Conservation (phyloP, 139 green algal species). For the Tetradesmus lagerheimii region DNA sequence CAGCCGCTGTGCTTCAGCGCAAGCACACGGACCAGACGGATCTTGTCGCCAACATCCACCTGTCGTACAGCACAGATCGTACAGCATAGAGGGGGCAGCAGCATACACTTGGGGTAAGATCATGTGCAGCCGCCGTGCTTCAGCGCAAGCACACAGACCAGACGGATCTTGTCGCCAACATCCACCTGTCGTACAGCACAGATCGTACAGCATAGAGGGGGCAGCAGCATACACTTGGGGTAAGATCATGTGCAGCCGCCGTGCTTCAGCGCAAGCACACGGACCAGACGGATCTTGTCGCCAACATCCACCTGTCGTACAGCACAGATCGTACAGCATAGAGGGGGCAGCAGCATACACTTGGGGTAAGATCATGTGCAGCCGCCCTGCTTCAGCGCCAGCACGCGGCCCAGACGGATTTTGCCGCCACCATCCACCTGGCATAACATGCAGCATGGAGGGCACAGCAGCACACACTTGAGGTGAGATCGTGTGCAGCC, state of each 20-base stretch:
- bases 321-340: background rate
- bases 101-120: too few species aligned
- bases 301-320: conserved; percentile 74
- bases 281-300: conserved; percentile 86
- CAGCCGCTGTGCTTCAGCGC: conserved; percentile 77
- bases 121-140: conserved; percentile 70
- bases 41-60: conserved; percentile 75
- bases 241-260: too few species aligned
- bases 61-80: background rate
- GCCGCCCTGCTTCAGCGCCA: conserved; percentile 85
- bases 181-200: background rate
- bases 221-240: too few species aligned
- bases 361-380: too few species aligned
- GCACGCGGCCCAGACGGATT: conserved; percentile 90
- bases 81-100: background rate
- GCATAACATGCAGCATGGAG: background rate
- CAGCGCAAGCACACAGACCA: conserved; percentile 92
- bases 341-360: background rate
- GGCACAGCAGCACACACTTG: background rate
- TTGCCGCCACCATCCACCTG: conserved; percentile 81
- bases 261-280: conserved; percentile 89
- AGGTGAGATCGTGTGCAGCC: too few species aligned
- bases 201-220: background rate
- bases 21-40: conserved; percentile 93
- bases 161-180: conserved; percentile 84